These are phyloP conservation scores for Pestalotiopsis sp. DNA, from an alignment of 2,329 filamentous ascomycete species.

Conservation along the genomic window DNA sequence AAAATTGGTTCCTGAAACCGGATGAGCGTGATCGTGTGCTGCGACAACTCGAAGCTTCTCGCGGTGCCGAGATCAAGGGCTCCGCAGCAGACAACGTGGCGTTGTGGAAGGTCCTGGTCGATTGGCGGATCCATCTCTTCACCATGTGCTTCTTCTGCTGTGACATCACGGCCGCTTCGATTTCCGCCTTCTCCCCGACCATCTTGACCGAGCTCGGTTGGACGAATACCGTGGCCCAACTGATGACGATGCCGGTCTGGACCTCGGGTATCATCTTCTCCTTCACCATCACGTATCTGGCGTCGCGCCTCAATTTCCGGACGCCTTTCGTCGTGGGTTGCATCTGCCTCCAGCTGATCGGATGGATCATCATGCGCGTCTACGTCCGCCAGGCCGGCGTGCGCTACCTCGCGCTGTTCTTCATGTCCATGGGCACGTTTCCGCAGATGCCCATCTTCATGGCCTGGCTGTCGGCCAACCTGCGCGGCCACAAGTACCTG, in stretches of 20 bases:
- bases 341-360: constrained; percentile 26
- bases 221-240: constrained; percentile 24
- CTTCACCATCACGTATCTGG: constrained; percentile 25
- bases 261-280: constrained; percentile 26
- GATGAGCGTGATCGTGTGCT: constrained; percentile 26
- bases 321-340: constrained; percentile 26
- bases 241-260: constrained; percentile 33
- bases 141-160: constrained; percentile 33
- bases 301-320: constrained; percentile 23
- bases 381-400: constrained; percentile 25
- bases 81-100: constrained; percentile 25
- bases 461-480: constrained; percentile 41
- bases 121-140: constrained; percentile 32
- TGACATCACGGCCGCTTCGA: constrained; percentile 29
- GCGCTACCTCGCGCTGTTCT: constrained; percentile 30
- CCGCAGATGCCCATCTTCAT: constrained; percentile 31
- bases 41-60: constrained; percentile 23
- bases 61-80: constrained; percentile 25
- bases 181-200: constrained; percentile 28
- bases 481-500: constrained; percentile 41
- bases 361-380: constrained; percentile 30
- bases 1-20: constrained; percentile 28
- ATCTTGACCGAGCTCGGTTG: constrained; percentile 29
- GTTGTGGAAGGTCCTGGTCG: constrained; percentile 26
- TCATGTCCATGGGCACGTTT: constrained; percentile 31